Percentiles rank a stretch among this genome's conserved stretches.
These are phyloP conservation scores for Phytophthora constricta DNA, from an alignment of 352 stramenopile genomes.

Conservation along the genomic window DNA sequence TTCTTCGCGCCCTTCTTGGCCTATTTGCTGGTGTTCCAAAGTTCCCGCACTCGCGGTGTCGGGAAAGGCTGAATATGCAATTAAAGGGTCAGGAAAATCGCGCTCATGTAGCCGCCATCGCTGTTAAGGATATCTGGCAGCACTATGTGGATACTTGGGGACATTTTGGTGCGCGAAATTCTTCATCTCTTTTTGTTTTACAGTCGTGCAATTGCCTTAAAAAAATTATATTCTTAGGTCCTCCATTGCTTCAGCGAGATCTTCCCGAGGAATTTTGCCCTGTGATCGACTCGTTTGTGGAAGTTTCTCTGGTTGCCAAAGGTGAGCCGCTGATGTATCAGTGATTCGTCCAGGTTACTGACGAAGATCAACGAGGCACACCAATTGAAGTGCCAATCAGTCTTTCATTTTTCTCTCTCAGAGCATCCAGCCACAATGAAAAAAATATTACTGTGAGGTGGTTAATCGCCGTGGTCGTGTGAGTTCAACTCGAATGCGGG, in stretches of 20 bases:
- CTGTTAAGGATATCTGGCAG: conserved; percentile 48
- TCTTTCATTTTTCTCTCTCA: conserved; percentile 59
- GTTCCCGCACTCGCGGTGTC: conserved; percentile 57
- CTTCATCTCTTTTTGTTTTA: neutral
- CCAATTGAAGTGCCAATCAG: conserved; percentile 49
- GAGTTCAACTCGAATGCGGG: conserved; percentile 37
- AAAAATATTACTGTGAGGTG: conserved; percentile 67
- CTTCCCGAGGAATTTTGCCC: conserved; percentile 40
- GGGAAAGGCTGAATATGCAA: conserved; percentile 27
- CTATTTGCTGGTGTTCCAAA: conserved; percentile 69
- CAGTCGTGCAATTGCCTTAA: neutral
- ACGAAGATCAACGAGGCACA: conserved; percentile 25
- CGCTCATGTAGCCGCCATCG: conserved; percentile 20
- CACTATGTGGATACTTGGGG: conserved; percentile 71
- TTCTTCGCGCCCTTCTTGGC: too few species aligned
- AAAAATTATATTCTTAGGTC: conserved; percentile 17
- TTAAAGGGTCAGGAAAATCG: conserved; percentile 15
- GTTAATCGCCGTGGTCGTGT: conserved; percentile 55
- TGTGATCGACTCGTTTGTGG: conserved; percentile 57
- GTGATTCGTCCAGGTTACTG: conserved; percentile 49
- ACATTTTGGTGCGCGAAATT: conserved; percentile 50
- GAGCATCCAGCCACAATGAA: conserved; percentile 64
- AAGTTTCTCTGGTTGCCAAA: conserved; percentile 56
- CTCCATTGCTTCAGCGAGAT: conserved; percentile 55
- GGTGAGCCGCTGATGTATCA: conserved; percentile 77